Percentiles rank a stretch among this genome's conserved stretches.
Evolutionary conservation across 139 green algal species (phyloP).

Genomic region (Micractinium sp.): DNA sequence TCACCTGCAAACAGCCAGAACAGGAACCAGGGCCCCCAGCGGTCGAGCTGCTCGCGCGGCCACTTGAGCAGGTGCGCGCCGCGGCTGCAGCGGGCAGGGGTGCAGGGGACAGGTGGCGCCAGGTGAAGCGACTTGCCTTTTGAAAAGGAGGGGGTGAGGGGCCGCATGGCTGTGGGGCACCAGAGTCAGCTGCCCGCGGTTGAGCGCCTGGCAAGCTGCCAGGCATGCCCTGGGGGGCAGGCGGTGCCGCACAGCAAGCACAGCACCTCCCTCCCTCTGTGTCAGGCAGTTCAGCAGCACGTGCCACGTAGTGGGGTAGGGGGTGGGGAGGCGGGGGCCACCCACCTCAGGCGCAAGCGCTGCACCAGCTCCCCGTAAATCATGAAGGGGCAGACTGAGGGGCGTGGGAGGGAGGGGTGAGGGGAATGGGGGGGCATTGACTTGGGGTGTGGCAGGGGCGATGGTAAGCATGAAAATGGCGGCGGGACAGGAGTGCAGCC

Average conservation of each 20-base stretch:
- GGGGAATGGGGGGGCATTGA: not conserved
- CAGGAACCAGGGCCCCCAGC: constrained; percentile 75
- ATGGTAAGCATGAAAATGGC: no score
- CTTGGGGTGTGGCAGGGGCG: not conserved
- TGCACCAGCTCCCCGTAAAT: constrained; percentile 83
- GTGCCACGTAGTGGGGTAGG: not conserved
- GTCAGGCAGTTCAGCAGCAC: not conserved
- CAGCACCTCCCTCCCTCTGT: not conserved
- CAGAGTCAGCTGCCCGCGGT: not conserved
- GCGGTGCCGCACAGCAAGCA: no score
- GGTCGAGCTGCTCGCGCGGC: constrained; percentile 56
- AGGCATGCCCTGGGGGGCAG: no score
- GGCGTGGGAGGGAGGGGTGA: no score
- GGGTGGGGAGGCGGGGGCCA: not conserved
- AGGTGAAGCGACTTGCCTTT: not conserved
- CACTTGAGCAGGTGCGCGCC: constrained; percentile 76
- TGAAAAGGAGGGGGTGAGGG: not conserved
- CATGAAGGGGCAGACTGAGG: constrained; percentile 87
- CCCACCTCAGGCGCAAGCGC: constrained; percentile 52
- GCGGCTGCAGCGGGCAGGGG: not conserved
- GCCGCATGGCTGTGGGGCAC: no score
- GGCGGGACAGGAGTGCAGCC: not conserved
- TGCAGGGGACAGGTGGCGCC: not conserved
- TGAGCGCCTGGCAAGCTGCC: not conserved
- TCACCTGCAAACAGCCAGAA: constrained; percentile 66